A percentile compares a stretch with the other conserved stretches of the same genome.
Evolutionary conservation across 768 basidiomycete species (phyloP).

Genomic region (Tephrocybe sp.): DNA sequence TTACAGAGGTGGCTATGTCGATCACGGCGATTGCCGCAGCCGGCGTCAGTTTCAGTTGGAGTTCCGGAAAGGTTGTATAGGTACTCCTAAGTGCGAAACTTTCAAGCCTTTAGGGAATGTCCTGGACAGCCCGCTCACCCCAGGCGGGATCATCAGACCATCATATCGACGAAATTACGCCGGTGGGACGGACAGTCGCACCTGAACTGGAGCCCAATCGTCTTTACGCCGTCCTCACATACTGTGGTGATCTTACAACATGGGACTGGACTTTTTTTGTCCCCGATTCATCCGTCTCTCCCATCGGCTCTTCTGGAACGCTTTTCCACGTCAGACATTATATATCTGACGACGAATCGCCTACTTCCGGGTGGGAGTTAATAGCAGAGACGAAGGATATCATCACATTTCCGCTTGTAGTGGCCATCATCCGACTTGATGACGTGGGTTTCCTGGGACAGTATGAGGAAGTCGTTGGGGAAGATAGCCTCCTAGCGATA

Average conservation of each 20-base stretch:
- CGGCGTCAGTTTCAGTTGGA: background rate
- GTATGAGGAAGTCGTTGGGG: slow-evolving; percentile 41
- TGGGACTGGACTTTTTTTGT: slow-evolving; percentile 54
- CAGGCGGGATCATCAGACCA: slow-evolving; percentile 3
- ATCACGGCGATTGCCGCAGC: background rate
- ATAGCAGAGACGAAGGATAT: slow-evolving; percentile 36
- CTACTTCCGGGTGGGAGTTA: slow-evolving; percentile 35
- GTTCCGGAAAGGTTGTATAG: background rate
- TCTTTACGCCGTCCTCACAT: slow-evolving; percentile 44
- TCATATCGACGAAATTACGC: slow-evolving; percentile 1
- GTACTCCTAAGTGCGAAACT: slow-evolving; percentile 2
- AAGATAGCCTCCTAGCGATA: slow-evolving; percentile 40
- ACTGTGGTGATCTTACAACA: slow-evolving; percentile 43
- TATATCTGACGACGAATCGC: slow-evolving; percentile 20
- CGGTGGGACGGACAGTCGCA: background rate
- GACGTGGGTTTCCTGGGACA: slow-evolving; percentile 40
- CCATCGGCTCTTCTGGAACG: slow-evolving; percentile 42
- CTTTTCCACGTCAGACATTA: slow-evolving; percentile 41
- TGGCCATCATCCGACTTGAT: slow-evolving; percentile 42
- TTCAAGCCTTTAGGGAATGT: background rate
- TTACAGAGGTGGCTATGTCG: too few species aligned
- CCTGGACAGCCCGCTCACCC: slow-evolving; percentile 1
- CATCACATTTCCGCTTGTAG: slow-evolving; percentile 37
- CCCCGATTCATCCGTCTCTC: slow-evolving; percentile 34
- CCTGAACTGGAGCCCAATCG: slow-evolving; percentile 36